Evolutionary conservation across 2,329 filamentous ascomycete genomes (phyloP).

Genomic region (Fusarium drepaniforme): DNA sequence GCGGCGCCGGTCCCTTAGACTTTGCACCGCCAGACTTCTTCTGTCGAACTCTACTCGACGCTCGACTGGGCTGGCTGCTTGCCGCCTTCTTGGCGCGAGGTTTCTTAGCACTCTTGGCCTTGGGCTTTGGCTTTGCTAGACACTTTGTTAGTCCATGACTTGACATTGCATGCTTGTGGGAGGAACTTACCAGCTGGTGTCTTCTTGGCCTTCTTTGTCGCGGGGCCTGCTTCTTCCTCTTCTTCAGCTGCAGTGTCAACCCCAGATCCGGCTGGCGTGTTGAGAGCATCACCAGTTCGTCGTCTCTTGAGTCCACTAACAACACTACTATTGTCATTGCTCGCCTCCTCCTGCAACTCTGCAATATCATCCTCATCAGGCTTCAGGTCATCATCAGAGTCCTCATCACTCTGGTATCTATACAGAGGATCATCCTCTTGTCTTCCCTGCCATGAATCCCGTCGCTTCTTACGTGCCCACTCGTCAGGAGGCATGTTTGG

Average conservation of each 20-base stretch:
- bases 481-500: slow-evolving; percentile 23
- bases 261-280: neutral
- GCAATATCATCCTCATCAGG: slow-evolving; percentile 34
- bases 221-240: slow-evolving; percentile 6
- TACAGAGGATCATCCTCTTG: slow-evolving; percentile 33
- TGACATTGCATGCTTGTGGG: neutral
- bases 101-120: slow-evolving; percentile 3
- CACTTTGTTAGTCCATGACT: neutral
- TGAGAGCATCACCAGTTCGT: neutral
- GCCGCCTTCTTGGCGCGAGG: slow-evolving; percentile 10
- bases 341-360: slow-evolving; percentile 16
- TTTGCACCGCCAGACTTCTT: neutral
- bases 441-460: neutral
- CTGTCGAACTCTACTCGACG: slow-evolving; percentile 23
- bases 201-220: slow-evolving; percentile 31
- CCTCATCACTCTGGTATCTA: slow-evolving; percentile 25
- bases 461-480: neutral
- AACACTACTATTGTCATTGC: neutral
- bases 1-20: neutral
- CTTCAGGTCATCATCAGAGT: slow-evolving; percentile 37
- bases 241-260: neutral
- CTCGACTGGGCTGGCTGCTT: slow-evolving; percentile 11
- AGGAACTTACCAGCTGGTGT: slow-evolving; percentile 9
- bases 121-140: neutral
- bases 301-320: slow-evolving; percentile 6